These are phyloP conservation scores for Aspergillus ostianus DNA, from an alignment of 495 filamentous ascomycete species.

Conservation along the genomic window DNA sequence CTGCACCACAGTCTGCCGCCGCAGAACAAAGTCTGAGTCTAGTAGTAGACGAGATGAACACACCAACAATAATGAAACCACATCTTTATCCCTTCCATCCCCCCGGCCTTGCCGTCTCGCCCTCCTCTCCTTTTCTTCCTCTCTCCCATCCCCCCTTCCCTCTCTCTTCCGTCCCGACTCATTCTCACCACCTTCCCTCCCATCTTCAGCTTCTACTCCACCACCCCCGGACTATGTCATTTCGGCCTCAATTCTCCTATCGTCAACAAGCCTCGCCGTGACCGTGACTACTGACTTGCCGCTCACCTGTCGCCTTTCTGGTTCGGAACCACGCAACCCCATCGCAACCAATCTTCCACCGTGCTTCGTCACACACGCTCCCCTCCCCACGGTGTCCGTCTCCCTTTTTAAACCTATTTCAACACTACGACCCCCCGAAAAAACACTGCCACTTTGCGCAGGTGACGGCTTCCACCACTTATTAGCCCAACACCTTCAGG, in stretches of 20 bases:
- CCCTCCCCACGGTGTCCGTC: constrained; percentile 17
- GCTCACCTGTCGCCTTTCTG: constrained; percentile 14
- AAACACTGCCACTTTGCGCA: constrained; percentile 14
- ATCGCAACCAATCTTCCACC: constrained; percentile 15
- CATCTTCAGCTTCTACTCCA: constrained; percentile 20
- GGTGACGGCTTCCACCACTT: not conserved
- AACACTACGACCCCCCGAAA: not conserved
- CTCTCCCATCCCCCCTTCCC: constrained; percentile 18
- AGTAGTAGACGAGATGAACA: constrained; percentile 25
- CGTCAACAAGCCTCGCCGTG: constrained; percentile 27
- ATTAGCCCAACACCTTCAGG: not conserved
- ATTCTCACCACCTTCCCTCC: constrained; percentile 19
- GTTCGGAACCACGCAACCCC: constrained; percentile 16
- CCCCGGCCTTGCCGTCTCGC: constrained; percentile 21
- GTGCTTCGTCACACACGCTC: constrained; percentile 1
- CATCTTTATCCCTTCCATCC: constrained; percentile 31
- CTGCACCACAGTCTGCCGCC: constrained; percentile 10
- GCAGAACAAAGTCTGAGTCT: constrained; percentile 21
- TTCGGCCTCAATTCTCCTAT: constrained; percentile 20
- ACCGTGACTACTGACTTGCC: constrained; percentile 17
- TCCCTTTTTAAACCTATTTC: constrained; percentile 10
- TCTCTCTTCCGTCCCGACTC: constrained; percentile 14
- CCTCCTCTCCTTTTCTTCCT: constrained; percentile 18
- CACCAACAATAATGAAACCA: constrained; percentile 33
- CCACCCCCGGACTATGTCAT: constrained; percentile 30